Evolutionary conservation across 768 basidiomycete genomes (phyloP).

Genomic region (Mycena sanguinolenta): DNA sequence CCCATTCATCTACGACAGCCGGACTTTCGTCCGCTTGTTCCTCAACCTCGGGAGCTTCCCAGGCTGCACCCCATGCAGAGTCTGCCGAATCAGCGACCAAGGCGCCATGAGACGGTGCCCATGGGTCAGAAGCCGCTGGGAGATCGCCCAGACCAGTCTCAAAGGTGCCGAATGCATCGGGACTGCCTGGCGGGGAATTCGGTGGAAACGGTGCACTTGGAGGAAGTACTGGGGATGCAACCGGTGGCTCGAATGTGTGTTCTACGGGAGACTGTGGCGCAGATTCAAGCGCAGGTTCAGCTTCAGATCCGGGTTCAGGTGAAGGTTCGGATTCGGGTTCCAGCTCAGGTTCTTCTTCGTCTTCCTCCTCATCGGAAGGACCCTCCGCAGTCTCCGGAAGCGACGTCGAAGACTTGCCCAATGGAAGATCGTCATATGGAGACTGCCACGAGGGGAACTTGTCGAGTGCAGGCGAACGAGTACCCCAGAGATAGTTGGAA

Average conservation of each 20-base stretch:
- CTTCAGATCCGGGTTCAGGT: constrained; percentile 7
- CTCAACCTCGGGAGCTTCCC: constrained; percentile 49
- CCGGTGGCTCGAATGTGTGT: constrained; percentile 20
- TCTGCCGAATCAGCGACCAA: constrained; percentile 33
- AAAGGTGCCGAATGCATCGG: constrained; percentile 73
- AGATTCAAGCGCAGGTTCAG: constrained; percentile 1
- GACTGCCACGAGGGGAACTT: constrained; percentile 43
- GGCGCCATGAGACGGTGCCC: constrained; percentile 46
- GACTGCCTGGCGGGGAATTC: constrained; percentile 51
- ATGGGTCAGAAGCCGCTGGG: constrained; percentile 49
- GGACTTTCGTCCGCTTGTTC: constrained; percentile 35
- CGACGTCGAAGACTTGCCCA: constrained; percentile 43
- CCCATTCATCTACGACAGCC: constrained; percentile 74
- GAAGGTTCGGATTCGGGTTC: background rate
- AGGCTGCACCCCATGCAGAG: constrained; percentile 58
- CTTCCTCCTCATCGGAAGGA: constrained; percentile 27
- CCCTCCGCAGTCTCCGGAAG: constrained; percentile 20
- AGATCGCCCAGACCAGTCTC: constrained; percentile 59
- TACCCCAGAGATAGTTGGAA: constrained; percentile 35
- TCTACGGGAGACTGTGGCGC: constrained; percentile 28
- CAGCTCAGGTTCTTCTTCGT: constrained; percentile 6
- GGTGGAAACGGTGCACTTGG: constrained; percentile 16
- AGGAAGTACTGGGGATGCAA: constrained; percentile 30
- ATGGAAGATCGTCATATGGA: constrained; percentile 56
- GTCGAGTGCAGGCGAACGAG: constrained; percentile 28